Evolutionary conservation across 2,329 filamentous ascomycete species (phyloP).

Genomic region (Sarocladiaceae sp.): DNA sequence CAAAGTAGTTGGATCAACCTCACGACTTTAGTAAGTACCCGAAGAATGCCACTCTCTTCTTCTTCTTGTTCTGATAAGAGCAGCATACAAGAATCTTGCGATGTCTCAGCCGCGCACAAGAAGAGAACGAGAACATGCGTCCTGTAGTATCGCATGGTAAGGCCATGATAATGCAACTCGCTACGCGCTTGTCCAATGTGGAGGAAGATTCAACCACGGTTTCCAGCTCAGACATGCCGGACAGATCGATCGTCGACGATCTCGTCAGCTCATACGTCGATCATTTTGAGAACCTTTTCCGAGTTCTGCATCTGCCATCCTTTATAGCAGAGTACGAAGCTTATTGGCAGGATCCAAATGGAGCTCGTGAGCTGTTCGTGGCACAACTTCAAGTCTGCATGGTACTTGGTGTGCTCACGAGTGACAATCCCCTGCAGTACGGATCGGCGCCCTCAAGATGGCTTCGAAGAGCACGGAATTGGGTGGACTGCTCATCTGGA

Average conservation of each 20-base stretch:
- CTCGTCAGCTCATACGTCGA: conserved; percentile 34
- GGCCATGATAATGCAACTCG: no score
- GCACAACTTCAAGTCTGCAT: conserved; percentile 17
- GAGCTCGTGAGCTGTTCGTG: conserved; percentile 16
- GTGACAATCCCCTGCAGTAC: conserved; percentile 15
- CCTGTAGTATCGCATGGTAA: not conserved
- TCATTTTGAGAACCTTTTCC: conserved; percentile 35
- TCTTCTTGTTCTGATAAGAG: no score
- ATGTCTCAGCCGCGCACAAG: no score
- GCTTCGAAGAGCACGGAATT: conserved; percentile 18
- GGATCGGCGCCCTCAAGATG: conserved; percentile 14
- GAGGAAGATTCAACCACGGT: no score
- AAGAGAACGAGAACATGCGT: not conserved
- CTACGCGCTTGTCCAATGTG: no score
- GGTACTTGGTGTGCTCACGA: conserved; percentile 17
- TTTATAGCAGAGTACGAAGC: conserved; percentile 31
- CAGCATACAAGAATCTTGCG: no score
- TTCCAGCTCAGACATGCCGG: not conserved
- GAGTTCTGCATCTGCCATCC: conserved; percentile 36
- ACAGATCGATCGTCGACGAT: conserved; percentile 20
- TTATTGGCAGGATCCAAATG: conserved; percentile 13
- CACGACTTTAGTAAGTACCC: conserved; percentile 9
- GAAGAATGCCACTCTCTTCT: not conserved
- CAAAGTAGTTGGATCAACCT: conserved; percentile 10
- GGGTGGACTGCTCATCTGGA: conserved; percentile 13